Evolutionary conservation across 331 rosid species (phyloP), one percentile per base, ranked within the genome.

Genomic region (Arachis monticola): DNA sequence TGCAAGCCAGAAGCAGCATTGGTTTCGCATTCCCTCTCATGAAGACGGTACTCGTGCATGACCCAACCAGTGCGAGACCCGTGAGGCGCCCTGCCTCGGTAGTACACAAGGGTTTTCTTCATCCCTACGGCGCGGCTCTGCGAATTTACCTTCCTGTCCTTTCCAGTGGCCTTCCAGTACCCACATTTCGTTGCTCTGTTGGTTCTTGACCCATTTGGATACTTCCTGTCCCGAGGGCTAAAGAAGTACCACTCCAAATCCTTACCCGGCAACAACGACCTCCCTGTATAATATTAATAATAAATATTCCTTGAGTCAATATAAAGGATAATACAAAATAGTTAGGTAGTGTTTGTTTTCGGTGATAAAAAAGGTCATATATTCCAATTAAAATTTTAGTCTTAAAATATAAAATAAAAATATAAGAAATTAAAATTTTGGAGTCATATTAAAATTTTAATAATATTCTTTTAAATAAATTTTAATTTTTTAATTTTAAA

Each of bases 211-310:
- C 99, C 99, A 7, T 95, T 95, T 4, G 99, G 99, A 47, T 95
- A 95, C 83, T 95, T 95, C 12, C 97, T 83, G 46, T 95, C 97
- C 3, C 97, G 63, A 40, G 99, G 93, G 55, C 99, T 90, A 42
- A 95, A 95, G 86, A 95, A 95, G 69, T 92, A 95, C 99, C 99
- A 95, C 74, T 95, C 99, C 45, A 95, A 88, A 86, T 95, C 99
- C 81, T 95, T 95, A 76, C 99, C 96, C 0, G 99, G 99, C 53
- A 95, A 77, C 82, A 95, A 84, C 52, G 99, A 95, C 56, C 90
- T 95, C 41, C 97, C 99, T 95, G 30, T 27, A 27, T 27, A 27
- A 86, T 60, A 51, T 3, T 2, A 27, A 38, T 38, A 27, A 27
- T 27, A 27, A 27, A 27, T 27, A 27, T 27, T 27, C 30, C 30